phyloP scores from a whole-genome alignment of 2,329 filamentous ascomycete genomes.

The Talaromyces sp. region DNA sequence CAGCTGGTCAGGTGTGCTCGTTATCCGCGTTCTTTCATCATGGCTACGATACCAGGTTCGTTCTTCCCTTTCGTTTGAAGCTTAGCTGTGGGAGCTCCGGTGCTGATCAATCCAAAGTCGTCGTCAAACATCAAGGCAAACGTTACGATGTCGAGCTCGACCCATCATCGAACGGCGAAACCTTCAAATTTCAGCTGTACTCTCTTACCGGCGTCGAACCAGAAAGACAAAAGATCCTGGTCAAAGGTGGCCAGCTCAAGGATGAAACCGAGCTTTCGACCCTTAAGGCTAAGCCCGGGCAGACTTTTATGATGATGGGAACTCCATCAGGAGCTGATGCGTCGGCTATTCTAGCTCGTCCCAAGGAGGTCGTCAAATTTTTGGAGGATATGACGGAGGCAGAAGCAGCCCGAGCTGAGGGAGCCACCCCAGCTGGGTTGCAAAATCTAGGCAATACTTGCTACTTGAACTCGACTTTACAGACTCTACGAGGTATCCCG shows the following conservation, averaged over 20 bases:
- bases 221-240: slow-evolving; percentile 89
- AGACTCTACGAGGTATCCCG: slow-evolving; percentile 80
- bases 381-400: slow-evolving; percentile 97
- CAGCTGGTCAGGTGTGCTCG: background rate
- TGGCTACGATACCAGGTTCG: slow-evolving; percentile 56
- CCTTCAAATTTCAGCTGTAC: slow-evolving; percentile 92
- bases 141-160: slow-evolving; percentile 94
- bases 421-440: slow-evolving; percentile 81
- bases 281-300: slow-evolving; percentile 78
- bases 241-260: slow-evolving; percentile 92
- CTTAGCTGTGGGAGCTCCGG: background rate
- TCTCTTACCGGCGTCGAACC: slow-evolving; percentile 95
- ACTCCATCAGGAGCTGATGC: slow-evolving; percentile 67
- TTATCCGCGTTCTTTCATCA: slow-evolving; percentile 29
- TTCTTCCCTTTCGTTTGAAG: background rate
- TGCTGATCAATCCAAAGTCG: slow-evolving; percentile 55
- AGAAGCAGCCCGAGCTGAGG: slow-evolving; percentile 75
- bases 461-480: slow-evolving; percentile 97
- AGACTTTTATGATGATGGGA: slow-evolving; percentile 95
- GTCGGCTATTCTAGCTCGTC: slow-evolving; percentile 59
- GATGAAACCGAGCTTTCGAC: slow-evolving; percentile 85
- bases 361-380: slow-evolving; percentile 80
- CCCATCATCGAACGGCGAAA: slow-evolving; percentile 75
- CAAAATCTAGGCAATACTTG: slow-evolving; percentile 96
- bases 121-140: slow-evolving; percentile 93